phyloP scores from a whole-genome alignment of 164 flowering plant genomes.

The Vitis vinifera region DNA sequence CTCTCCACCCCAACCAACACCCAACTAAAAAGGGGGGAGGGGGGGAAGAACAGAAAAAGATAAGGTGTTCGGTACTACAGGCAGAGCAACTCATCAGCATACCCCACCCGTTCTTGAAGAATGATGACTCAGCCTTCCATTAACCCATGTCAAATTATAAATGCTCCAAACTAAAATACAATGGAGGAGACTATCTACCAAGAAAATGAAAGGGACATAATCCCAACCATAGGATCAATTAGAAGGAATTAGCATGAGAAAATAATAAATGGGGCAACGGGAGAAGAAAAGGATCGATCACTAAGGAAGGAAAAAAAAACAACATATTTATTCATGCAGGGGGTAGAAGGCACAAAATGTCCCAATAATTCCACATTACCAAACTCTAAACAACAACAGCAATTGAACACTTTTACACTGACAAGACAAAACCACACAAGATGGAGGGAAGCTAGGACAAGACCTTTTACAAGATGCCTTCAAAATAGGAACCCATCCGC shows the following conservation, averaged over 20 bases:
- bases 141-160: no score
- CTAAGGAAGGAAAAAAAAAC: background rate
- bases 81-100: no score
- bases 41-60: no score
- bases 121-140: no score
- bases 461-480: slow-evolving; percentile 9
- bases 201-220: no score
- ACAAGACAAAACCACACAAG: slow-evolving; percentile 10
- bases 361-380: slow-evolving; percentile 18
- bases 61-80: no score
- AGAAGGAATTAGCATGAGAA: no score
- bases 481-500: slow-evolving; percentile 6
- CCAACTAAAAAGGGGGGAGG: no score
- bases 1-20: no score
- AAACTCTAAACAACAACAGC: slow-evolving; percentile 1
- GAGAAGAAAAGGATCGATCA: background rate
- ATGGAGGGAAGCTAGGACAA: slow-evolving; percentile 1
- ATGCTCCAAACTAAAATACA: no score
- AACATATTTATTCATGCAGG: slow-evolving; percentile 13
- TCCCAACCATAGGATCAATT: background rate
- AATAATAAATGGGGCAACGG: background rate
- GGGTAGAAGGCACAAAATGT: background rate
- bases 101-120: no score
- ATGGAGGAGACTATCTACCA: no score
- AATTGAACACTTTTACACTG: slow-evolving; percentile 8